Evolutionary conservation across 139 green algal species (phyloP).

Genomic region (Pedinophyceae sp.): DNA sequence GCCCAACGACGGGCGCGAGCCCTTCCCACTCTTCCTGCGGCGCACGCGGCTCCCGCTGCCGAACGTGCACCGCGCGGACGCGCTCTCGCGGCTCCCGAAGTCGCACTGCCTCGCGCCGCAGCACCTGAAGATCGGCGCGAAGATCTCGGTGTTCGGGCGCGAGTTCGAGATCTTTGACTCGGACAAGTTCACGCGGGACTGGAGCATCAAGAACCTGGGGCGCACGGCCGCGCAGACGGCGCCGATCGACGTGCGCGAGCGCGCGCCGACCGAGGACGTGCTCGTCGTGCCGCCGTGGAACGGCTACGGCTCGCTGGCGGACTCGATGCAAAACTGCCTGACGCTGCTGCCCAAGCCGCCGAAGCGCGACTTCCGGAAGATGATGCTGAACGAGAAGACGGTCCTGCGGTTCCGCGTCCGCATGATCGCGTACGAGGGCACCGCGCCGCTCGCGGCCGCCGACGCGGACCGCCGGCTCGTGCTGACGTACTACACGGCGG

Average conservation of each 20-base stretch:
- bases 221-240: constrained; percentile 31
- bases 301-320: constrained; percentile 58
- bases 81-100: too few relatives aligned
- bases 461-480: constrained; percentile 62
- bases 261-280: constrained; percentile 14
- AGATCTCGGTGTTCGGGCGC: neutral
- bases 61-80: neutral
- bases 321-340: constrained; percentile 70
- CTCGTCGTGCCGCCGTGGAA: constrained; percentile 57
- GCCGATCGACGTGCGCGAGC: constrained; percentile 42
- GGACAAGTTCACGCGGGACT: constrained; percentile 18
- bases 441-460: constrained; percentile 4
- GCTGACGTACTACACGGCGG: constrained; percentile 72
- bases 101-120: neutral
- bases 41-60: constrained; percentile 42
- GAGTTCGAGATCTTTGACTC: constrained; percentile 1
- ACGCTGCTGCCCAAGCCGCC: constrained; percentile 54
- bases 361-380: constrained; percentile 63
- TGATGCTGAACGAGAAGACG: constrained; percentile 79
- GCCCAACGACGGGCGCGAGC: constrained; percentile 58
- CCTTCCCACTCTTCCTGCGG: constrained; percentile 72
- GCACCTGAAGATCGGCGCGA: neutral
- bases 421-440: constrained; percentile 20
- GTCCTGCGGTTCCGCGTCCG: constrained; percentile 46
- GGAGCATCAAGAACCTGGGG: constrained; percentile 52